Evolutionary conservation across 495 filamentous ascomycete genomes (phyloP).

Genomic region (Trichoderma erinaceum): DNA sequence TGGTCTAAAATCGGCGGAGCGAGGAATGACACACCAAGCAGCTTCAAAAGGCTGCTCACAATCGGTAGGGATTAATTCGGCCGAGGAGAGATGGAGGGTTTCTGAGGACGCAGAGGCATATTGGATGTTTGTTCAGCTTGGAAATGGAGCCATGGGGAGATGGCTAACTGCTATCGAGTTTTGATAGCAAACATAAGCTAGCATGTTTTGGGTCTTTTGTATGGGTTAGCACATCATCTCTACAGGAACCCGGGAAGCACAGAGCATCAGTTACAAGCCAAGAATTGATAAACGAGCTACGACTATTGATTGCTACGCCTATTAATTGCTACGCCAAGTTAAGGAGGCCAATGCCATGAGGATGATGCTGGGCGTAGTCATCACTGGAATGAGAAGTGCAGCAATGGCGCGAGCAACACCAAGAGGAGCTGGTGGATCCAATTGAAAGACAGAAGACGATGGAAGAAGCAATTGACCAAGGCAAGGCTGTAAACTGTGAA

Average conservation of each 20-base stretch:
- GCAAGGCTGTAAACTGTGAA: neutral
- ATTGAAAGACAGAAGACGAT: neutral
- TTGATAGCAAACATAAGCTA: neutral
- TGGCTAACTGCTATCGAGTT: neutral
- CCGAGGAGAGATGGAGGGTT: neutral
- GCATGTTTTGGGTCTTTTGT: neutral
- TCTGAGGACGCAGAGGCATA: neutral
- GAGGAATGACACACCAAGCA: neutral
- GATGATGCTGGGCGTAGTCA: too few relatives aligned
- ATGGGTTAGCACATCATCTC: neutral
- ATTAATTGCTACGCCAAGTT: too few relatives aligned
- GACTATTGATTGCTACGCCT: too few relatives aligned
- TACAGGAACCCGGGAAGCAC: neutral
- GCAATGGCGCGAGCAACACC: too few relatives aligned
- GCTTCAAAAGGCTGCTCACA: constrained; percentile 4
- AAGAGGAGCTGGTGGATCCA: too few relatives aligned
- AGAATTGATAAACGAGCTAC: neutral
- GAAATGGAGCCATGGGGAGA: neutral
- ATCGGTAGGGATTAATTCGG: neutral
- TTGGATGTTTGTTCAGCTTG: neutral
- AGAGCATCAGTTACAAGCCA: neutral
- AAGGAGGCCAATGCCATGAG: too few relatives aligned
- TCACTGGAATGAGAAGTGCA: too few relatives aligned
- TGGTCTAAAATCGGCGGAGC: neutral
- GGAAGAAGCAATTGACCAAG: neutral